Conservation (phyloP, 257 asterid species). For the Haberlea rhodopensis region DNA sequence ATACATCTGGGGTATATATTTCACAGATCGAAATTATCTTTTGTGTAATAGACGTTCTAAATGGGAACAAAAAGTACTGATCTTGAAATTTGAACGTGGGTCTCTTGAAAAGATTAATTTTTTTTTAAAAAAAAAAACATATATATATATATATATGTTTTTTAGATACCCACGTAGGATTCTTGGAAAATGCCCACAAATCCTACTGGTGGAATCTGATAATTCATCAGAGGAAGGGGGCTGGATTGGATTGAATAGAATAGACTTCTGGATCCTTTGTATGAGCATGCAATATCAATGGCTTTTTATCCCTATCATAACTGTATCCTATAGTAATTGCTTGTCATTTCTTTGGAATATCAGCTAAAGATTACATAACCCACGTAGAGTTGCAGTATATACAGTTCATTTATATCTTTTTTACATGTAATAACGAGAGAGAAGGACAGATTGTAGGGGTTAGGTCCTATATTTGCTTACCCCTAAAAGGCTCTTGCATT, state of each 20-base stretch:
- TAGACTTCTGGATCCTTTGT: conserved; percentile 43
- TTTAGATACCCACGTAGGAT: conserved; percentile 11
- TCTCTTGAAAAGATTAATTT: conserved; percentile 15
- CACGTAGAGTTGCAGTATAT: conserved; percentile 39
- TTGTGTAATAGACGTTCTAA: background rate
- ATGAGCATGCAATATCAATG: conserved; percentile 27
- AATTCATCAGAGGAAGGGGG: conserved; percentile 33
- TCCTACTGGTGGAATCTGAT: conserved; percentile 35
- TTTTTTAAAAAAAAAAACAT: background rate
- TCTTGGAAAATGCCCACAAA: conserved; percentile 35
- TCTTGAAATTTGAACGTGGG: conserved; percentile 38
- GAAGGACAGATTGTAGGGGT: conserved; percentile 22
- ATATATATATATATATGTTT: no score
- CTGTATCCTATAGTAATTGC: conserved; percentile 26
- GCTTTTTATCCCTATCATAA: conserved; percentile 27
- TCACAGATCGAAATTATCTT: conserved; percentile 11
- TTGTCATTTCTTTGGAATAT: conserved; percentile 50
- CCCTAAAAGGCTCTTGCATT: background rate
- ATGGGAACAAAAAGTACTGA: conserved; percentile 20
- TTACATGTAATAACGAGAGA: conserved; percentile 29
- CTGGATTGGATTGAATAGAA: conserved; percentile 31
- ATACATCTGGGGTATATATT: no score
- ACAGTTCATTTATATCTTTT: conserved; percentile 41
- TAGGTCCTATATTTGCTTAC: conserved; percentile 2
- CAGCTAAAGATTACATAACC: conserved; percentile 47